phyloP scores from a whole-genome alignment of 1,284 basidiomycete genomes.

The Fistulinella cinereoalba region DNA sequence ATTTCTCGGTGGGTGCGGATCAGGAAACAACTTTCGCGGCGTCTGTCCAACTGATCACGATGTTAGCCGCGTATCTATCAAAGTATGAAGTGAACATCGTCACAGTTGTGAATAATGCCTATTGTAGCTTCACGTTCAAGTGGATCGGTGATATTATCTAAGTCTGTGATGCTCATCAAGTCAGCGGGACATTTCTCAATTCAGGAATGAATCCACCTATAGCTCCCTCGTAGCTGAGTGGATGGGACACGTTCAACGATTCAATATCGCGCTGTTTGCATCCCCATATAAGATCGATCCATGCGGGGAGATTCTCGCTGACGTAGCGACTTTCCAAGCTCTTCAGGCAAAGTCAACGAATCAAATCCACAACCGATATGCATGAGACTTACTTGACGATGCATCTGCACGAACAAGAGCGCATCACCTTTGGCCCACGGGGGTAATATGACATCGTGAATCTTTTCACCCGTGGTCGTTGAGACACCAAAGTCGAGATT shows the following conservation, averaged over 20 bases:
- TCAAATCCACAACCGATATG: not conserved
- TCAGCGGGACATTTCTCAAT: not conserved
- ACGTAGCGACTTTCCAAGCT: conserved; percentile 91
- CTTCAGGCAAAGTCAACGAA: conserved; percentile 36
- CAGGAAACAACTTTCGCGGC: conserved; percentile 83
- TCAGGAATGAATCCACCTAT: conserved; percentile 53
- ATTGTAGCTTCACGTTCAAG: conserved; percentile 89
- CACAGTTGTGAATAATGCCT: conserved; percentile 94
- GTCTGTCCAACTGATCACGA: conserved; percentile 76
- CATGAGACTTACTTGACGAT: conserved; percentile 63
- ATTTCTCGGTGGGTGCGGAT: conserved; percentile 75
- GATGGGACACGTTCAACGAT: conserved; percentile 88
- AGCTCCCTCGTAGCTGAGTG: conserved; percentile 90
- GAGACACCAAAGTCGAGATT: conserved; percentile 83
- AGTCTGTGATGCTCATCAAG: conserved; percentile 46
- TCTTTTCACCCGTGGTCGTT: conserved; percentile 77
- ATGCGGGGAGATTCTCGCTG: conserved; percentile 80
- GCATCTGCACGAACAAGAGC: conserved; percentile 77
- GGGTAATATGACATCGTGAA: conserved; percentile 88
- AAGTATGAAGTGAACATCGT: conserved; percentile 17
- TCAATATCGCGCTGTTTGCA: conserved; percentile 80
- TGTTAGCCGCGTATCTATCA: conserved; percentile 10
- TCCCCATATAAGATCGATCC: conserved; percentile 95
- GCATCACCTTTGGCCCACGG: conserved; percentile 90
- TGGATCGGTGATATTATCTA: conserved; percentile 83